Conservation (phyloP, 129 eudicot species). For the Pittosporum tobira region DNA sequence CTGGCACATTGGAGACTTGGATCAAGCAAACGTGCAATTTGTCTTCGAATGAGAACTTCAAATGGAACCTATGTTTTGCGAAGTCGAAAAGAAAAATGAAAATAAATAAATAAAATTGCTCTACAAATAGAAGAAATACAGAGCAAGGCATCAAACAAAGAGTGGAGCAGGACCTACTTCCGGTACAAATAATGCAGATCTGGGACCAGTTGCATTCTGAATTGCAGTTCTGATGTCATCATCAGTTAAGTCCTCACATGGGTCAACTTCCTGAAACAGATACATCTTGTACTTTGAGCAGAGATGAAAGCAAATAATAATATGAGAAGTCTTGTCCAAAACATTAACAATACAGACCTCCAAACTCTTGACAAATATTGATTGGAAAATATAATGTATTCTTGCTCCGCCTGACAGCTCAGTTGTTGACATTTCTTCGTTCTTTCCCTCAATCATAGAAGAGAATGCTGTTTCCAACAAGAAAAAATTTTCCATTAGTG, state of each 20-base stretch:
- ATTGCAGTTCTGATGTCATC: constrained; percentile 95
- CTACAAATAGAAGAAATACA: neutral
- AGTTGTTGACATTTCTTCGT: constrained; percentile 90
- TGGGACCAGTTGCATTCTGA: constrained; percentile 95
- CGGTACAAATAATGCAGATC: constrained; percentile 90
- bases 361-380: constrained; percentile 86
- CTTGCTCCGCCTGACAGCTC: constrained; percentile 99
- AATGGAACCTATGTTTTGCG: constrained; percentile 64
- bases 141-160: neutral
- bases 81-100: neutral
- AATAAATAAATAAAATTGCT: neutral
- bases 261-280: constrained; percentile 82
- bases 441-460: constrained; percentile 94
- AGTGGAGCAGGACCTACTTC: constrained; percentile 52
- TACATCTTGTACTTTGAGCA: constrained; percentile 8
- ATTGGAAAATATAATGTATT: constrained; percentile 85
- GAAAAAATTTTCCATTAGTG: constrained; percentile 3
- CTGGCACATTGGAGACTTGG: constrained; percentile 99
- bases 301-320: constrained; percentile 4
- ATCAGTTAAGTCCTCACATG: constrained; percentile 94
- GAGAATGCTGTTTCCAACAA: constrained; percentile 54
- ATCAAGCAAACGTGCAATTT: constrained; percentile 84
- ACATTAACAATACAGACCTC: constrained; percentile 47
- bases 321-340: neutral
- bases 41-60: constrained; percentile 90